Evolutionary conservation across 202 grass and related monocot genomes (phyloP), one percentile per base, ranked within the genome.

Genomic region (Schoenoplectus triqueter): DNA sequence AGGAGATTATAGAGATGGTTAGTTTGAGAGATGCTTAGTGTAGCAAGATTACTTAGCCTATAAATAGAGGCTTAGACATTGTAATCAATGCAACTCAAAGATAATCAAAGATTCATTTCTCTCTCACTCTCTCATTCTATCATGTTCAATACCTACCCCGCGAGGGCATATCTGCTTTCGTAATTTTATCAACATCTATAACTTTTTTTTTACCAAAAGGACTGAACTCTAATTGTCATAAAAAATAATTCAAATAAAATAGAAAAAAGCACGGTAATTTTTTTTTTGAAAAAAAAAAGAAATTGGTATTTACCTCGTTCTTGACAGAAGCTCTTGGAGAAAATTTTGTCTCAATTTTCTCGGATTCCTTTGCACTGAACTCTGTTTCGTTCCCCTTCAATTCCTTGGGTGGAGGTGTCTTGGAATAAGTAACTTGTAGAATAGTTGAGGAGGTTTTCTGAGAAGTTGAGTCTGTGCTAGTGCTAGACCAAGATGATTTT

Each of bases 401-500:
- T 10, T 83, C 47, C 64, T 83, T 19, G 18, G 48, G 47, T 17
- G 14, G 0, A 69, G 31, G 5, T 66, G 63, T 42, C 14, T 57
- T 71, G 7, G 6, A 10, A 10, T 41, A 65, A 70, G n/a, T 42
- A 44, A 71, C 13, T 59, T 71, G 47, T 55, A 71, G 1, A 45
- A 83, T 66, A 82, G 7, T 42, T 31, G 59, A 48, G 10, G 54
- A 46, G 49, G 22, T 83, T 69, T 83, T 48, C 31, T 69, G 49
- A 69, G 15, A 6, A 50, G 46, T 48, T 6, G 59, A 48, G 6
- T 82, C 51, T 48, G 52, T 62, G 22, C 48, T 44, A 75, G 52
- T 57, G 13, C 10, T 63, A 65, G 81, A 71, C 81, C 81, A 83
- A 69, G 81, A 67, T 42, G 81, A 71, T 11, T n/a, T 83, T 47